phyloP scores from a whole-genome alignment of 345 rosid genomes.

The Clarkia xantiana region DNA sequence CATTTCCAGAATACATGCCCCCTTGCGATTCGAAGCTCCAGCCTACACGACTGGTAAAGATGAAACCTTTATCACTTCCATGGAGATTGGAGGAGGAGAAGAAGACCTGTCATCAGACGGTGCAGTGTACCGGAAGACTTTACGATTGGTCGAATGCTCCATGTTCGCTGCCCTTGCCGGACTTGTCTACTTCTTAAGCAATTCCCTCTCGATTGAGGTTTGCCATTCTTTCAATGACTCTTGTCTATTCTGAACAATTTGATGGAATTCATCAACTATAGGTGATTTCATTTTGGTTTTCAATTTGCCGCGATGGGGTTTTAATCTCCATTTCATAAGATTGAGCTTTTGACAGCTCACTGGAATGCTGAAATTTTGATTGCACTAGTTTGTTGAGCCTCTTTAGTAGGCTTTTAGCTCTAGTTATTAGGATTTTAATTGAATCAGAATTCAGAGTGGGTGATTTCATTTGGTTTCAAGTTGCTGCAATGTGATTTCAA shows the following conservation, averaged over 20 bases:
- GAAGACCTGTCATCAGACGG: slow-evolving; percentile 36
- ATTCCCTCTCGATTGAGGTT: slow-evolving; percentile 87
- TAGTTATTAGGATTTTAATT: too few species aligned
- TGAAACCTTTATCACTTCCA: slow-evolving; percentile 5
- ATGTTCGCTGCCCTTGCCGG: slow-evolving; percentile 90
- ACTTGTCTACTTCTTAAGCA: slow-evolving; percentile 78
- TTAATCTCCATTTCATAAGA: not conserved
- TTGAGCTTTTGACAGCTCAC: not conserved
- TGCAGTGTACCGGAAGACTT: slow-evolving; percentile 48
- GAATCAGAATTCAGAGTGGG: too few species aligned
- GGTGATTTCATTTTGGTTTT: too few species aligned
- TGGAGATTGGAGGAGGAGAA: slow-evolving; percentile 15
- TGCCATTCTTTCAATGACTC: not conserved
- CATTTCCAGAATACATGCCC: slow-evolving; percentile 19
- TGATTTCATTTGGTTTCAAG: too few species aligned
- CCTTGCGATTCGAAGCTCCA: slow-evolving; percentile 21
- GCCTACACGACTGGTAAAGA: slow-evolving; percentile 16
- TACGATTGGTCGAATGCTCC: slow-evolving; percentile 84
- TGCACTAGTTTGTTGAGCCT: not conserved
- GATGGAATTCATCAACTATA: too few species aligned
- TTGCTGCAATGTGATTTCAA: too few species aligned
- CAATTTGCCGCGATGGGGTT: too few species aligned
- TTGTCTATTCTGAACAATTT: too few species aligned
- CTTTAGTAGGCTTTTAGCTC: not conserved
- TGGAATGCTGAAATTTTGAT: not conserved